A percentile compares a stretch with the other conserved stretches of the same genome.
These are phyloP conservation scores for Lactarius quietus DNA, from an alignment of 768 basidiomycete genomes.

Conservation along the genomic window DNA sequence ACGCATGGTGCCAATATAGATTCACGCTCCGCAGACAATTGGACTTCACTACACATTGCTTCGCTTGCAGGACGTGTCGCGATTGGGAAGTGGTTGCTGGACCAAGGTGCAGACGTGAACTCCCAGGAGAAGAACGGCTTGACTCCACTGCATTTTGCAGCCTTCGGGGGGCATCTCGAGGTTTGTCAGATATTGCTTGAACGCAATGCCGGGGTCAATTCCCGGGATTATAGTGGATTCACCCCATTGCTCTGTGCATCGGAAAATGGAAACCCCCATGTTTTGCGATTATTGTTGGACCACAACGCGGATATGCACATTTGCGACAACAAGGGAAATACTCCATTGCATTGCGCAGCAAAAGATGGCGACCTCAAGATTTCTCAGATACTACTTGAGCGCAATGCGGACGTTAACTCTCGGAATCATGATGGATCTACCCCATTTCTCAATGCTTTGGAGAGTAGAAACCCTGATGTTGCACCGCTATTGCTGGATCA, in stretches of 20 bases:
- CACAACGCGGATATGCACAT: neutral
- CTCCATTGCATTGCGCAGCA: neutral
- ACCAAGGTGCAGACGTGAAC: neutral
- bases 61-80: neutral
- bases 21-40: no score
- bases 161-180: neutral
- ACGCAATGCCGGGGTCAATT: neutral
- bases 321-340: neutral
- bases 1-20: no score
- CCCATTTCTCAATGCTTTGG: no score
- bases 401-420: neutral
- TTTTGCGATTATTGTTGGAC: neutral
- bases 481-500: no score
- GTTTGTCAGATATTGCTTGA: neutral
- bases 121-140: neutral
- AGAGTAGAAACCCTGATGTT: no score
- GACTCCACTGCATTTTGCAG: neutral
- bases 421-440: no score
- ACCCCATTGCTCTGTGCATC: neutral
- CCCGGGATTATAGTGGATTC: neutral
- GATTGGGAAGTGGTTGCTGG: neutral
- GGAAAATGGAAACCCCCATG: neutral
- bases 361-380: neutral
- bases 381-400: no score
- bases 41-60: neutral